Conservation (phyloP, 768 basidiomycete genomes). For the Leucocoprinus birnbaumii region DNA sequence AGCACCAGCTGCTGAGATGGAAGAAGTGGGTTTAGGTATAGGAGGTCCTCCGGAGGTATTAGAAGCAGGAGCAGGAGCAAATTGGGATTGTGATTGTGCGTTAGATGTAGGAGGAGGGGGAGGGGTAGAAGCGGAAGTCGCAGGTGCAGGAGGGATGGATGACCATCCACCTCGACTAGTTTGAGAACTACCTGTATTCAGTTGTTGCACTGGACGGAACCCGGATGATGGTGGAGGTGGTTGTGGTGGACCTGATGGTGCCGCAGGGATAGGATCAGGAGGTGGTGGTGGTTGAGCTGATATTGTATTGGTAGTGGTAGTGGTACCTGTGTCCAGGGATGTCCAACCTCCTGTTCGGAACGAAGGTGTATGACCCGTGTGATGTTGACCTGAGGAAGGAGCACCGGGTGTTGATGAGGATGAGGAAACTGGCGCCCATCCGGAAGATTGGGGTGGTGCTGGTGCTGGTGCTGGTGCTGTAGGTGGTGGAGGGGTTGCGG, state of each 20-base stretch:
- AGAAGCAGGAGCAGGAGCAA: too few species aligned
- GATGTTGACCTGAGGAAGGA: slow-evolving; percentile 8
- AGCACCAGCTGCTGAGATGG: neutral
- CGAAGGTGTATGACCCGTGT: slow-evolving; percentile 31
- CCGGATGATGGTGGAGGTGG: slow-evolving; percentile 19
- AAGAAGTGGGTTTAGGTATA: neutral
- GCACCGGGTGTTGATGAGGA: slow-evolving; percentile 15
- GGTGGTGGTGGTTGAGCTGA: slow-evolving; percentile 14
- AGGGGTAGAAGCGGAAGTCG: slow-evolving; percentile 15
- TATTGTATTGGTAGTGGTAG: slow-evolving; percentile 19
- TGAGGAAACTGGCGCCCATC: slow-evolving; percentile 9
- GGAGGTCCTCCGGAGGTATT: too few species aligned
- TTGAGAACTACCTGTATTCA: neutral
- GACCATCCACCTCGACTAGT: slow-evolving; percentile 6
- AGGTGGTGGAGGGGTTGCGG: slow-evolving; percentile 12
- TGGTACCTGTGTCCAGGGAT: slow-evolving; percentile 51
- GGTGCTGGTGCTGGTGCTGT: slow-evolving; percentile 15
- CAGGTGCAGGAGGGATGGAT: slow-evolving; percentile 20
- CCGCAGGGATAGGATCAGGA: slow-evolving; percentile 16
- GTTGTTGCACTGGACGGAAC: neutral
- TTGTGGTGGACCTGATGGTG: slow-evolving; percentile 16
- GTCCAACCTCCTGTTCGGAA: slow-evolving; percentile 70
- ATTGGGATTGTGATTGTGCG: neutral
- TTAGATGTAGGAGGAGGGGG: slow-evolving; percentile 7
- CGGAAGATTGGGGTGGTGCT: slow-evolving; percentile 13